A percentile compares a stretch with the other conserved stretches of the same genome.
These are phyloP conservation scores for Ceratobasidium sp. DNA, from an alignment of 1,284 basidiomycete genomes.

Conservation along the genomic window DNA sequence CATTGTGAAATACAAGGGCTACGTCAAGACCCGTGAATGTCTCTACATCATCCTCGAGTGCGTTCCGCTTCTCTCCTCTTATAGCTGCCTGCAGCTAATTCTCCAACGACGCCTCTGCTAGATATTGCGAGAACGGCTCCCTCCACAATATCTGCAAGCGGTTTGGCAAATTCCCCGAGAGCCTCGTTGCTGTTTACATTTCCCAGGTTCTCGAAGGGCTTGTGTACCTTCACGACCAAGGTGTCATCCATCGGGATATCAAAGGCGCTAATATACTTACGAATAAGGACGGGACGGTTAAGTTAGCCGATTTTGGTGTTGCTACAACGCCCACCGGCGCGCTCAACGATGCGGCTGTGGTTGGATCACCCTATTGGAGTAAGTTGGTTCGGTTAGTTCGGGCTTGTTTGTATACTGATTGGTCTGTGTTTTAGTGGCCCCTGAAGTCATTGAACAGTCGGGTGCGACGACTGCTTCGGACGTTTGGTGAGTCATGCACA, in stretches of 20 bases:
- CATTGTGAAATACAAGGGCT: conserved; percentile 99
- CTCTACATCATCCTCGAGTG: conserved; percentile 97
- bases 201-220: conserved; percentile 90
- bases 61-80: conserved; percentile 52
- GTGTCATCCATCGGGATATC: conserved; percentile 98
- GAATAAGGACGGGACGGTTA: conserved; percentile 98
- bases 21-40: conserved; percentile 92
- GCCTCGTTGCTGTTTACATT: conserved; percentile 94
- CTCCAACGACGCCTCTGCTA: conserved; percentile 51
- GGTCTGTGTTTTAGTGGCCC: conserved; percentile 75
- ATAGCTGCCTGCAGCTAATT: conserved; percentile 14
- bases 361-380: conserved; percentile 98
- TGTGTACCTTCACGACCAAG: conserved; percentile 95
- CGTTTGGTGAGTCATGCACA: conserved; percentile 74
- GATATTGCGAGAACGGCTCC: conserved; percentile 98
- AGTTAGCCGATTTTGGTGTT: conserved; percentile 94
- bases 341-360: conserved; percentile 85
- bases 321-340: conserved; percentile 77
- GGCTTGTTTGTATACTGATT: conserved; percentile 47
- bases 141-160: conserved; percentile 94
- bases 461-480: conserved; percentile 97
- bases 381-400: conserved; percentile 53
- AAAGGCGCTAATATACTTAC: conserved; percentile 98
- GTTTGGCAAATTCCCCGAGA: conserved; percentile 98
- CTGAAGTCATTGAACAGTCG: conserved; percentile 96